These are phyloP conservation scores for Amoeboaphelidium protococcarum DNA, from an alignment of 371 early-diverging fungal genomes.

Conservation along the genomic window DNA sequence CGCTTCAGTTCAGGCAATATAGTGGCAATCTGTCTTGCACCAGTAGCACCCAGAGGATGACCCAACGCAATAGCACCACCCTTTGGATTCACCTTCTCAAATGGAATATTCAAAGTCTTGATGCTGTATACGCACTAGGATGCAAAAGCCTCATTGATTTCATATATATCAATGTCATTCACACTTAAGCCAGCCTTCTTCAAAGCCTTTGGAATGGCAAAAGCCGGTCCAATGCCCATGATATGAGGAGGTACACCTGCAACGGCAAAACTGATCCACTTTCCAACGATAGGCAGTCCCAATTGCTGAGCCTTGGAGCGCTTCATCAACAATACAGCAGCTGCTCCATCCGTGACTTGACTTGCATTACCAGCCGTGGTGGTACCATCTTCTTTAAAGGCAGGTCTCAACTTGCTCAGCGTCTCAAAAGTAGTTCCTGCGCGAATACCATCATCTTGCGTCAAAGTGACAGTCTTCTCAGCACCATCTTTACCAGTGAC, in stretches of 20 bases:
- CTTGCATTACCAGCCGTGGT: conserved; percentile 90
- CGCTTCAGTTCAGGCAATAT: conserved; percentile 54
- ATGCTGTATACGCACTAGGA: conserved; percentile 71
- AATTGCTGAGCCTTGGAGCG: conserved; percentile 57
- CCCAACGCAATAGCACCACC: conserved; percentile 71
- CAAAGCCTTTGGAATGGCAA: conserved; percentile 65
- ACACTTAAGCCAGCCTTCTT: conserved; percentile 48
- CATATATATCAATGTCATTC: conserved; percentile 64
- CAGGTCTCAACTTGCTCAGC: conserved; percentile 49
- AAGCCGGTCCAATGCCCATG: conserved; percentile 42
- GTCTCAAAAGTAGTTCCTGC: too few species aligned
- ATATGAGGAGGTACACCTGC: conserved; percentile 44
- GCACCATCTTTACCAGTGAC: conserved; percentile 44
- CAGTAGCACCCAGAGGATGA: conserved; percentile 86
- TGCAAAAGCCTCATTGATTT: conserved; percentile 96
- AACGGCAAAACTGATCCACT: conserved; percentile 57
- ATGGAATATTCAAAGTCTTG: conserved; percentile 56
- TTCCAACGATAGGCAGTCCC: conserved; percentile 50
- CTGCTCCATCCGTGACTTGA: conserved; percentile 88
- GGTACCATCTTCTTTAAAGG: conserved; percentile 69
- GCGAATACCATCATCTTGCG: conserved; percentile 69
- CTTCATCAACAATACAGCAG: conserved; percentile 63
- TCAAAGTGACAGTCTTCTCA: conserved; percentile 19
- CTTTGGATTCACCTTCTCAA: conserved; percentile 46
- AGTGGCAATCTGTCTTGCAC: conserved; percentile 76